Percentiles rank a stretch among this genome's conserved stretches.
These are phyloP conservation scores for Claviceps maximensis DNA, from an alignment of 2,329 filamentous ascomycete species.

Conservation along the genomic window DNA sequence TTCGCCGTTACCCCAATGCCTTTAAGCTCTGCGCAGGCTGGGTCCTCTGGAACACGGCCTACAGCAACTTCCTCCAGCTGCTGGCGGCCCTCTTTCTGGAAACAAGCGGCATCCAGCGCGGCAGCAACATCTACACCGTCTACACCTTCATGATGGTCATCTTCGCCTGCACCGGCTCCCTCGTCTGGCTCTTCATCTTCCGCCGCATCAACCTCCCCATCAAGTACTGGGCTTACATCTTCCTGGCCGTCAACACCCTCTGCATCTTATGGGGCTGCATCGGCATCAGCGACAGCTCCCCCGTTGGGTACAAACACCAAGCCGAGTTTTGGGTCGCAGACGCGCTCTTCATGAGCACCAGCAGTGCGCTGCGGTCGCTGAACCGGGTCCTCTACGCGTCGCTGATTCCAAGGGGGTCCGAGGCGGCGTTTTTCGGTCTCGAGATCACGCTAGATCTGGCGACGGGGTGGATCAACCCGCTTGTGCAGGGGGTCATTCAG, in stretches of 20 bases:
- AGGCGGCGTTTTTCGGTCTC: constrained; percentile 10
- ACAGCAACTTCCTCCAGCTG: constrained; percentile 9
- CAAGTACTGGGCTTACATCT: constrained; percentile 10
- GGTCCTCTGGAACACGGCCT: constrained; percentile 11
- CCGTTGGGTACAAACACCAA: constrained; percentile 10
- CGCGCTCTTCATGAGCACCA: constrained; percentile 10
- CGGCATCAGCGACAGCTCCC: constrained; percentile 6
- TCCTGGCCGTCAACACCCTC: constrained; percentile 8
- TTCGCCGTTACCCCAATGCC: constrained; percentile 10
- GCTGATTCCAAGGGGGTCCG: constrained; percentile 10
- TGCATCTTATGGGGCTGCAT: constrained; percentile 11
- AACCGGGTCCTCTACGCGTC: constrained; percentile 10
- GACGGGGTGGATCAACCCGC: constrained; percentile 11
- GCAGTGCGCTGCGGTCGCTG: constrained; percentile 10
- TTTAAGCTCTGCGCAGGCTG: constrained; percentile 12
- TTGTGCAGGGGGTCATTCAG: constrained; percentile 10
- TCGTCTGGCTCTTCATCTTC: constrained; percentile 9
- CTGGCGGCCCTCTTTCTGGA: constrained; percentile 10
- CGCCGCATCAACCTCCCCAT: constrained; percentile 5
- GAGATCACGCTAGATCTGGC: constrained; percentile 11
- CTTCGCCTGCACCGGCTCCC: constrained; percentile 9
- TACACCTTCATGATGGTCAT: constrained; percentile 10
- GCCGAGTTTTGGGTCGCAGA: constrained; percentile 10
- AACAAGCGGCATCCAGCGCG: constrained; percentile 8
- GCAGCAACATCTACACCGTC: constrained; percentile 10